phyloP scores from a whole-genome alignment of 2,329 filamentous ascomycete genomes.

The Basipetospora chlamydospora region DNA sequence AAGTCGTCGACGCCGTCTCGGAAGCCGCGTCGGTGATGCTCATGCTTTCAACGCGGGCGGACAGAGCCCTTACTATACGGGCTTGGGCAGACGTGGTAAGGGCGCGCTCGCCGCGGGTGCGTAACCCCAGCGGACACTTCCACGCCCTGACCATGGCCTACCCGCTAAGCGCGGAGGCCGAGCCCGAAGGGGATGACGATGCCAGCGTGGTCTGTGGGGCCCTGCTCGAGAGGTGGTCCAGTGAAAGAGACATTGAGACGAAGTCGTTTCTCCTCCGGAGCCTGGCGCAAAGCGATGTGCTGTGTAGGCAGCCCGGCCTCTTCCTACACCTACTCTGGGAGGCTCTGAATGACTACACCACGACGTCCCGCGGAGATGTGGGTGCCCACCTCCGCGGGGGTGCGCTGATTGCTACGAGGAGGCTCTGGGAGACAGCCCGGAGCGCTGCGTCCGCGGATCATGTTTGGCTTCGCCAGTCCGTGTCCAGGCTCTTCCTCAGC shows the following conservation, averaged over 20 bases:
- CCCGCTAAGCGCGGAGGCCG: conserved; percentile 17
- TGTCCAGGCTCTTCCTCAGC: conserved; percentile 29
- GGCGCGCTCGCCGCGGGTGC: conserved; percentile 15
- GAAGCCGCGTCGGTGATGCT: conserved; percentile 36
- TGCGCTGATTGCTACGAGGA: conserved; percentile 61
- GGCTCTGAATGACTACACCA: conserved; percentile 78
- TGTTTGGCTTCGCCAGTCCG: conserved; percentile 15
- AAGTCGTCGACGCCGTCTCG: conserved; percentile 30
- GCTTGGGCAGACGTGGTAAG: conserved; percentile 32
- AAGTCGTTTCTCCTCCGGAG: conserved; percentile 41
- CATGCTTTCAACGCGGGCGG: conserved; percentile 22
- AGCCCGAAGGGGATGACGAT: conserved; percentile 8
- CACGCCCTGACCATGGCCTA: conserved; percentile 37
- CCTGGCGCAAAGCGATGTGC: conserved; percentile 30
- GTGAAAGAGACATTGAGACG: conserved; percentile 34
- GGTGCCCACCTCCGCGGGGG: conserved; percentile 75
- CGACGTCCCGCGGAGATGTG: conserved; percentile 76
- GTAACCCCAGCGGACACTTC: conserved; percentile 27
- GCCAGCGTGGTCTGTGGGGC: conserved; percentile 21
- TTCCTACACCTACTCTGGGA: conserved; percentile 34
- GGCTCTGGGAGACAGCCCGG: conserved; percentile 33
- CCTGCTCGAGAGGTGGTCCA: conserved; percentile 37
- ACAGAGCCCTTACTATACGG: conserved; percentile 24
- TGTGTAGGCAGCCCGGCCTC: conserved; percentile 22
- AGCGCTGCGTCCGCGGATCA: conserved; percentile 8